Conservation (phyloP, 1,139 yeast species). For the Lodderomyces margitis region DNA sequence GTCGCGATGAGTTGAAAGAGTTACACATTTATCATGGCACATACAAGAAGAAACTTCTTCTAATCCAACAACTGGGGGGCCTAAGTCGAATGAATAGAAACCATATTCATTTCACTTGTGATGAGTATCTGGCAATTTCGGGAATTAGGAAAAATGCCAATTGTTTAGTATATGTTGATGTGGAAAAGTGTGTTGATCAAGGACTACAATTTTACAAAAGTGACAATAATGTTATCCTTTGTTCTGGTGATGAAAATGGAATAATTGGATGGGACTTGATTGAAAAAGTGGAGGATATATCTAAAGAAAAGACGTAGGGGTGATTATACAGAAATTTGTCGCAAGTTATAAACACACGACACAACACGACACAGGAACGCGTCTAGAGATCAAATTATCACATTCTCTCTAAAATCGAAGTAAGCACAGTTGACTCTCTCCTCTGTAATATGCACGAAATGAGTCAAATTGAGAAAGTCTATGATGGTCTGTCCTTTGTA, state of each 20-base stretch:
- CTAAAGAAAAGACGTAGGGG: too few relatives aligned
- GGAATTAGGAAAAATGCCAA: constrained; percentile 69
- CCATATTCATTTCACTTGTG: constrained; percentile 70
- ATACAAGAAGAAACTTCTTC: constrained; percentile 42
- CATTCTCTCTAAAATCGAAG: too few relatives aligned
- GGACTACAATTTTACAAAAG: constrained; percentile 63
- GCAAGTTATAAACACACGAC: too few relatives aligned
- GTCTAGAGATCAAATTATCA: too few relatives aligned
- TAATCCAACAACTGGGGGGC: constrained; percentile 56
- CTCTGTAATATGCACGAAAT: too few relatives aligned
- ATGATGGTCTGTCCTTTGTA: too few relatives aligned
- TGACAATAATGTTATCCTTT: constrained; percentile 71
- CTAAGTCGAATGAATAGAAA: constrained; percentile 69
- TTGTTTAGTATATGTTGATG: constrained; percentile 63
- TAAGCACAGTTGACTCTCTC: too few relatives aligned
- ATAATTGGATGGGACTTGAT: constrained; percentile 48
- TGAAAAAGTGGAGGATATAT: constrained; percentile 27
- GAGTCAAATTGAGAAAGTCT: too few relatives aligned
- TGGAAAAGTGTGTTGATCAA: constrained; percentile 38
- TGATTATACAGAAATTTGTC: too few relatives aligned
- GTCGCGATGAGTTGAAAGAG: constrained; percentile 22
- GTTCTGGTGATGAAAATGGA: constrained; percentile 61
- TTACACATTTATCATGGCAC: constrained; percentile 77
- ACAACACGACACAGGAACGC: too few relatives aligned
- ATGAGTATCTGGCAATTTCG: constrained; percentile 44